phyloP scores from a whole-genome alignment of 2,329 filamentous ascomycete genomes.

The Apiospora hydei region DNA sequence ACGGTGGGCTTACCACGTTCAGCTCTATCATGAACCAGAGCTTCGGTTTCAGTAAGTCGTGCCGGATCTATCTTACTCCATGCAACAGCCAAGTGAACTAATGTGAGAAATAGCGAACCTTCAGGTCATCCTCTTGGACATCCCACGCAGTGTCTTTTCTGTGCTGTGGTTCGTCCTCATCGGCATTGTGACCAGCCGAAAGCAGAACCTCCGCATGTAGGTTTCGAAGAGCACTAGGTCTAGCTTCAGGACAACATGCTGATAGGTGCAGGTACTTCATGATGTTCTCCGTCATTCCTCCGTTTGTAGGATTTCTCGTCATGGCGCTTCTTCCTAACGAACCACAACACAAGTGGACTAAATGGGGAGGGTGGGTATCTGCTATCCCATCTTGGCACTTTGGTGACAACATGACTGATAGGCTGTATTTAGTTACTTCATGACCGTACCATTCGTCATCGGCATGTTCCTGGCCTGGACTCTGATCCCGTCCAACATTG shows the following conservation, averaged over 20 bases:
- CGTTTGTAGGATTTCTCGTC: slow-evolving; percentile 46
- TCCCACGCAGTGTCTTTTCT: slow-evolving; percentile 43
- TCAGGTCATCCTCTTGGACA: slow-evolving; percentile 46
- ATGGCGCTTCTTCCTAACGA: slow-evolving; percentile 46
- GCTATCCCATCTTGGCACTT: not conserved
- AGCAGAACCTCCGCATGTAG: slow-evolving; percentile 44
- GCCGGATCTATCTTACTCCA: not conserved
- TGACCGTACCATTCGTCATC: slow-evolving; percentile 45
- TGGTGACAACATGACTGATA: not conserved
- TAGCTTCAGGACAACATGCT: not conserved
- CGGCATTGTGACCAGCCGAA: slow-evolving; percentile 42
- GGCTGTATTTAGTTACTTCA: slow-evolving; percentile 38
- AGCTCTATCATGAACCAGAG: slow-evolving; percentile 44
- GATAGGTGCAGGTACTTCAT: slow-evolving; percentile 43
- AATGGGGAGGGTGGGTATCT: slow-evolving; percentile 43
- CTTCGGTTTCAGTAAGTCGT: slow-evolving; percentile 45
- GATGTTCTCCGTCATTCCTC: slow-evolving; percentile 45
- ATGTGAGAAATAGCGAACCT: slow-evolving; percentile 39
- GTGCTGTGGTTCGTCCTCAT: slow-evolving; percentile 46
- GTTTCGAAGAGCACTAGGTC: slow-evolving; percentile 21
- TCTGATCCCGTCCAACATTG: slow-evolving; percentile 52
- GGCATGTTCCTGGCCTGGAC: slow-evolving; percentile 45
- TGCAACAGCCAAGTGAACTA: slow-evolving; percentile 6
- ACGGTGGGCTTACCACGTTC: slow-evolving; percentile 46
- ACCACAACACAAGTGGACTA: slow-evolving; percentile 45